phyloP scores from a whole-genome alignment of 2,329 filamentous ascomycete genomes.

The Xylariaceae sp. region DNA sequence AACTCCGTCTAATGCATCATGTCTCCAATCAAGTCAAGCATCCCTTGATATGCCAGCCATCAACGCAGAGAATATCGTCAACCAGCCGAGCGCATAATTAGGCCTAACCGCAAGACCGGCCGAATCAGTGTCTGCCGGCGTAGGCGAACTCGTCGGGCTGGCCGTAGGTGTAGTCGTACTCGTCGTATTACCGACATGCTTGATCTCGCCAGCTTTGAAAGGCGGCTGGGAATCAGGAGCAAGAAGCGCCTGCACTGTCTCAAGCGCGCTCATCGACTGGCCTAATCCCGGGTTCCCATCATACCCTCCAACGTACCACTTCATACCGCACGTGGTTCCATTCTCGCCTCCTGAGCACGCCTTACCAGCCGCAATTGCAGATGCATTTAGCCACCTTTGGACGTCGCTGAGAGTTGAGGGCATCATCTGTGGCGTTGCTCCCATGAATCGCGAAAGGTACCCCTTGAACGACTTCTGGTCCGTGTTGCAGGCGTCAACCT shows the following conservation, averaged over 20 bases:
- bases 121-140: background rate
- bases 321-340: constrained; percentile 56
- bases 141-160: constrained; percentile 3
- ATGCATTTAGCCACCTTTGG: constrained; percentile 46
- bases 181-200: constrained; percentile 34
- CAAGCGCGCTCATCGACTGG: constrained; percentile 64
- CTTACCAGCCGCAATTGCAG: constrained; percentile 54
- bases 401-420: constrained; percentile 52
- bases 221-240: constrained; percentile 43
- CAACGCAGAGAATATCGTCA: background rate
- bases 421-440: constrained; percentile 54
- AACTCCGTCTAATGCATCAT: no score
- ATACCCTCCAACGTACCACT: constrained; percentile 59
- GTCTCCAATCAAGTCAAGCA: no score
- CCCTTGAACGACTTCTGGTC: constrained; percentile 70
- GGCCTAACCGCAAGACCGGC: background rate
- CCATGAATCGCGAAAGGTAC: constrained; percentile 64
- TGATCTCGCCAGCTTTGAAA: constrained; percentile 46
- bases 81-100: background rate
- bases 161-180: constrained; percentile 5
- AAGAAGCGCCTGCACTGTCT: constrained; percentile 60
- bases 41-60: background rate
- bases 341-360: constrained; percentile 56
- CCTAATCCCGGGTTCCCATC: constrained; percentile 57
- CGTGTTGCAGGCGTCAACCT: constrained; percentile 51